Percentiles rank a stretch among this genome's conserved stretches.
Evolutionary conservation across 1,139 yeast genomes (phyloP).

Genomic region (Pneumocystis sp.): DNA sequence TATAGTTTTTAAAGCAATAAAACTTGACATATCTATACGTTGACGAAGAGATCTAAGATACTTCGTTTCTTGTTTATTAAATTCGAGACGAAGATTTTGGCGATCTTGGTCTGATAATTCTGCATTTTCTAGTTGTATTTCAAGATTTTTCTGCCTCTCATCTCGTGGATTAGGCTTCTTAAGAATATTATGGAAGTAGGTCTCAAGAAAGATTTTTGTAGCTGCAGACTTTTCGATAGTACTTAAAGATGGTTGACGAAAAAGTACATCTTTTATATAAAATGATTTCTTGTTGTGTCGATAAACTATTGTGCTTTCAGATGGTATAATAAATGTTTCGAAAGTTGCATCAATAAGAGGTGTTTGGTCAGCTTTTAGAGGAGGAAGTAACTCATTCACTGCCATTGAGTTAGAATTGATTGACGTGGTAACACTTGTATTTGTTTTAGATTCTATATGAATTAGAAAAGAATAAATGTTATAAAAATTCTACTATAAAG

Average conservation of each 20-base stretch:
- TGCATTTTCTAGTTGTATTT: conserved; percentile 1
- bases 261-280: neutral
- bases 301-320: neutral
- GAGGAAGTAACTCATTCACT: neutral
- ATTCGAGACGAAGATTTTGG: neutral
- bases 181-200: conserved; percentile 6
- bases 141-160: conserved; percentile 5
- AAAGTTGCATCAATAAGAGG: neutral
- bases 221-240: conserved; percentile 10
- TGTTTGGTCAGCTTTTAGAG: neutral
- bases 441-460: neutral
- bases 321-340: neutral
- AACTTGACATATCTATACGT: conserved; percentile 4
- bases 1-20: conserved; percentile 6
- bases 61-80: conserved; percentile 4
- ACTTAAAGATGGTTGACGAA: conserved; percentile 3
- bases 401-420: neutral
- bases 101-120: conserved; percentile 5
- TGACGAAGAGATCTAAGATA: conserved; percentile 6
- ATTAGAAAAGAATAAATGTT: neutral
- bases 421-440: neutral
- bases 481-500: neutral
- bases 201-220: conserved; percentile 7
- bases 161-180: conserved; percentile 7
- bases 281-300: neutral